Conservation (phyloP, 768 basidiomycete species). For the Tremella mesenterica region DNA sequence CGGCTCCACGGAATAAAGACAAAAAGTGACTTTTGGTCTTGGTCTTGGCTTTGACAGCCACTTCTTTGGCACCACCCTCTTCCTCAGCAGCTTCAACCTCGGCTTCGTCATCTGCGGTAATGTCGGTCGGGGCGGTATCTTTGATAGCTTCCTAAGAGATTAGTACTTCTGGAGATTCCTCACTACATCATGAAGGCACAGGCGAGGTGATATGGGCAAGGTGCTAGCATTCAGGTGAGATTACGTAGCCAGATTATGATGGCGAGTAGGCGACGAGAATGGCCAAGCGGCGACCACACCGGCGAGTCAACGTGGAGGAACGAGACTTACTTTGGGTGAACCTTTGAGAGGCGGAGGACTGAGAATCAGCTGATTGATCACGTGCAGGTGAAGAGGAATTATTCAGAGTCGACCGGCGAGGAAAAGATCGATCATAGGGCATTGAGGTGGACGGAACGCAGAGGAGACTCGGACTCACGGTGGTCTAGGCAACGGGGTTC, state of each 20-base stretch:
- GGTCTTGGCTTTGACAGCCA: slow-evolving; percentile 34
- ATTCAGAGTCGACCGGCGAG: too few species aligned
- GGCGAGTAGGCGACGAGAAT: too few species aligned
- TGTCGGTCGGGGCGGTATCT: slow-evolving; percentile 30
- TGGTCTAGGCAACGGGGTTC: slow-evolving; percentile 38
- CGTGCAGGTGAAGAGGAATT: too few species aligned
- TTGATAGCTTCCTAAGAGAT: slow-evolving; percentile 35
- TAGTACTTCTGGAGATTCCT: too few species aligned
- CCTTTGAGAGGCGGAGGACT: slow-evolving; percentile 40
- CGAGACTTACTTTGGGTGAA: slow-evolving; percentile 27
- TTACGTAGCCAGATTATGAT: too few species aligned
- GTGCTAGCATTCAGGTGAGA: too few species aligned
- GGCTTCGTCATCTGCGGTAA: slow-evolving; percentile 36
- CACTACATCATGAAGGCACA: too few species aligned
- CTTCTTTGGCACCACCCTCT: slow-evolving; percentile 39
- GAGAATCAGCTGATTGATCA: slow-evolving; percentile 6
- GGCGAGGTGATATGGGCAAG: too few species aligned
- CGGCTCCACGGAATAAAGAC: slow-evolving; percentile 37
- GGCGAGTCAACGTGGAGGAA: neutral
- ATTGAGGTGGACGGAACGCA: too few species aligned
- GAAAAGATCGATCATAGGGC: too few species aligned
- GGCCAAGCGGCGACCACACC: too few species aligned
- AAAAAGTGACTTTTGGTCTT: slow-evolving; percentile 42
- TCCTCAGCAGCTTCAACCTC: slow-evolving; percentile 38
- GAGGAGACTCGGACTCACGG: slow-evolving; percentile 24